Percentiles rank a stretch among this genome's conserved stretches.
Conservation (phyloP, 371 early-diverging fungal genomes). For the Mucor sp. region DNA sequence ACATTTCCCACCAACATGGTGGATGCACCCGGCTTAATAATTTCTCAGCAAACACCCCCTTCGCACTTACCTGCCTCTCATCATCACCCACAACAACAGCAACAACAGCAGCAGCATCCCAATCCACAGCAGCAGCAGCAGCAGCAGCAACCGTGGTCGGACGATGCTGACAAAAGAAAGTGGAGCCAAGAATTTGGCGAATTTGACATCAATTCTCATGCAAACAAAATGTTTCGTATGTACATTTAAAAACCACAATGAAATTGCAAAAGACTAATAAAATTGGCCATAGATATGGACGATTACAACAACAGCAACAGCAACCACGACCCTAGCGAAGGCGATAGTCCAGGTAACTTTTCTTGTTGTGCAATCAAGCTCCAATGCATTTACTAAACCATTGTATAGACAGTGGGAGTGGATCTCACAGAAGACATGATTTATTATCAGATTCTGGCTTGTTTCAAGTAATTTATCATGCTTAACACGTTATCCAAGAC, state of each 20-base stretch:
- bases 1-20: constrained; percentile 6
- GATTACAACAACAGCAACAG: constrained; percentile 5
- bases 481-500: not conserved
- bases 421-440: constrained; percentile 10
- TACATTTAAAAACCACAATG: not conserved
- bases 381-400: not conserved
- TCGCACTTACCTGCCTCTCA: not conserved
- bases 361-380: not conserved
- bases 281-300: constrained; percentile 9
- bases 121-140: not conserved
- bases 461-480: constrained; percentile 2
- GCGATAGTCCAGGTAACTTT: constrained; percentile 21
- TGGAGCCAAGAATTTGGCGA: constrained; percentile 11
- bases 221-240: constrained; percentile 13
- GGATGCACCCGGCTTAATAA: not conserved
- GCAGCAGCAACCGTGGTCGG: constrained; percentile 14
- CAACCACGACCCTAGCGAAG: constrained; percentile 20
- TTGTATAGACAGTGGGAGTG: constrained; percentile 9
- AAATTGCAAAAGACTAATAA: not conserved
- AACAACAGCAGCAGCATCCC: not conserved
- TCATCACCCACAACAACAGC: not conserved
- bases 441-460: not conserved
- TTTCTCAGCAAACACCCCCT: not conserved
- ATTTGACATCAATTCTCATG: constrained; percentile 8
- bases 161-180: constrained; percentile 8